Evolutionary conservation across 192 early-diverging fungal genomes (phyloP).

Genomic region (Coemansia nantahalensis): DNA sequence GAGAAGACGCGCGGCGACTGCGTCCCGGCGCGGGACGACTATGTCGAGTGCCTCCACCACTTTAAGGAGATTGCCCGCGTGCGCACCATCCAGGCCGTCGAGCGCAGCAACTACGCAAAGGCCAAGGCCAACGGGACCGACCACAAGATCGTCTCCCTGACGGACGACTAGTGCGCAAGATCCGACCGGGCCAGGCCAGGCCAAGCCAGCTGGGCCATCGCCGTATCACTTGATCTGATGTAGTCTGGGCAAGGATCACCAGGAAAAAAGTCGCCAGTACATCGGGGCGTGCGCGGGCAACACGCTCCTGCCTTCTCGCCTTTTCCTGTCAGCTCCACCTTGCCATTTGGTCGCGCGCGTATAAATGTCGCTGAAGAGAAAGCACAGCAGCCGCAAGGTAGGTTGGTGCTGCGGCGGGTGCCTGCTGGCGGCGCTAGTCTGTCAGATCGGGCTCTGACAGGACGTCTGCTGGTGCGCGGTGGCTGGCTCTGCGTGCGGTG

Average conservation of each 20-base stretch:
- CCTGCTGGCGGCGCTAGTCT: neutral
- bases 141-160: constrained; percentile 43
- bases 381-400: constrained; percentile 18
- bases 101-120: constrained; percentile 45
- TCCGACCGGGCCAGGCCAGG: too few relatives aligned
- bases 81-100: constrained; percentile 49
- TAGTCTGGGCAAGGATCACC: neutral
- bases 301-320: too few relatives aligned
- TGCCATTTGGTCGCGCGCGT: too few relatives aligned
- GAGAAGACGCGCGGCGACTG: constrained; percentile 78
- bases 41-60: constrained; percentile 95
- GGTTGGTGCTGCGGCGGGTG: neutral
- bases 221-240: too few relatives aligned
- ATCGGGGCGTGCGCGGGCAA: too few relatives aligned
- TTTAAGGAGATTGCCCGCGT: constrained; percentile 75
- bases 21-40: constrained; percentile 80
- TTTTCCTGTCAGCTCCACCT: too few relatives aligned
- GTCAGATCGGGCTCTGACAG: neutral
- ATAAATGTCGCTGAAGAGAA: constrained; percentile 37
- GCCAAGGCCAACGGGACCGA: constrained; percentile 43
- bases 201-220: too few relatives aligned
- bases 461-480: too few relatives aligned
- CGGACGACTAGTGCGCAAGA: neutral
- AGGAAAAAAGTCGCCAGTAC: too few relatives aligned
- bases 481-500: too few relatives aligned